Percentiles rank a stretch among this genome's conserved stretches.
Conservation (phyloP, 108 stramenopile genomes). For the Nannochloropsis gaditana region DNA sequence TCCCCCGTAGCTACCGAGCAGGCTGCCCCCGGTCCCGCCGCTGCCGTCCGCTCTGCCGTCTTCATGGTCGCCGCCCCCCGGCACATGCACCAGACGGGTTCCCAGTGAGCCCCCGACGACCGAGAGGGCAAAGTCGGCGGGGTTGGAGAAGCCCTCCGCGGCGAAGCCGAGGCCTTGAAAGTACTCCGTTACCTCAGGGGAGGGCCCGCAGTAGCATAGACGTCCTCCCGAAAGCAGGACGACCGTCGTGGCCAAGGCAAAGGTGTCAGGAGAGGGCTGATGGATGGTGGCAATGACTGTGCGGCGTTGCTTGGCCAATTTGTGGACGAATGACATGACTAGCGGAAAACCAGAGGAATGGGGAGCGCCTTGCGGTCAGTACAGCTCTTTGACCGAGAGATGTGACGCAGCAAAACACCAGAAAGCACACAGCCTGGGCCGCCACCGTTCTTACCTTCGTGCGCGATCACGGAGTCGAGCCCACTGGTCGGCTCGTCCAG, state of each 20-base stretch:
- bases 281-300: constrained; percentile 69
- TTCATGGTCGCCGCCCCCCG: background rate
- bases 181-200: background rate
- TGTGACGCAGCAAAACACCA: too few relatives aligned
- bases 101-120: constrained; percentile 35
- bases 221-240: constrained; percentile 16
- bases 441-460: background rate
- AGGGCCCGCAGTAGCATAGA: constrained; percentile 21
- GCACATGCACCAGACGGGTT: background rate
- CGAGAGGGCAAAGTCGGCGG: constrained; percentile 38
- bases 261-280: constrained; percentile 69
- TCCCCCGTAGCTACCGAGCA: background rate
- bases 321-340: constrained; percentile 29
- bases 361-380: background rate
- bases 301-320: constrained; percentile 29
- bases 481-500: constrained; percentile 58
- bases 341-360: background rate
- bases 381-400: too few relatives aligned
- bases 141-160: constrained; percentile 22
- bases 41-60: background rate
- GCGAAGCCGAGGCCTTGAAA: constrained; percentile 27
- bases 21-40: constrained; percentile 1
- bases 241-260: constrained; percentile 28
- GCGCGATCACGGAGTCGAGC: constrained; percentile 61
- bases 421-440: background rate